Evolutionary conservation across 768 basidiomycete genomes (phyloP), one percentile per base, ranked within the genome.

Genomic region (Leccinum olivaceopallidum): DNA sequence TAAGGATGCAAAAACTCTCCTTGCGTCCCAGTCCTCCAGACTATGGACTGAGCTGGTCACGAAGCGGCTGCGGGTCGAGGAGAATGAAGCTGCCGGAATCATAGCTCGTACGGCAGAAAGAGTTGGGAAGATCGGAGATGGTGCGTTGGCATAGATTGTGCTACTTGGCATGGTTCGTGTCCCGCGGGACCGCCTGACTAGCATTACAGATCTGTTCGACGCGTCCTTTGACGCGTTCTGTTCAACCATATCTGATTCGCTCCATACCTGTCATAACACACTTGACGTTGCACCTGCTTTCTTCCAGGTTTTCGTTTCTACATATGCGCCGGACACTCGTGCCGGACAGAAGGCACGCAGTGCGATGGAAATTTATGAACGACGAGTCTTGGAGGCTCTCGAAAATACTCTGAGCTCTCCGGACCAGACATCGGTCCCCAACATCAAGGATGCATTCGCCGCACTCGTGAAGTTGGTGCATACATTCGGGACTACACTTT

Each of bases 401-500:
- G 64, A 71, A 53, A n/a, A 37, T 8, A 60, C 53, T 14, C 30
- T 73, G 1, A 28, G 22, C 14, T 51, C 63, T 53, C 32, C 55
- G 10, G 63, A 57, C 7, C 55, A 50, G 49, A 49, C 34, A 20
- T 9, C 9, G 22, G 30, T 28, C 42, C 16, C 37, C 10, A 58
- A 22, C 32, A 36, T 44, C 16, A 65, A 56, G 44, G 48, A 50
- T 0, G 66, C 78, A n/a, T 62, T 82, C 5, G 64, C 66, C 8
- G 59, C 59, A 39, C 56, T 74, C 60, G 75, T 80, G 14, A 74
- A 73, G 42, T 71, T 88, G 36, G 65, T 90, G 47, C 76, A 80
- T 10, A 75, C 78, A 6, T 89, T 90, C 61, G 82, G 82, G 2
- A 71, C 77, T 7, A 72, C 76, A 0, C 65, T 90, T 14, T 87